Evolutionary conservation across 75 land plant genomes (phyloP), one percentile per base, ranked within the genome.

Genomic region (Pinus albicaulis): DNA sequence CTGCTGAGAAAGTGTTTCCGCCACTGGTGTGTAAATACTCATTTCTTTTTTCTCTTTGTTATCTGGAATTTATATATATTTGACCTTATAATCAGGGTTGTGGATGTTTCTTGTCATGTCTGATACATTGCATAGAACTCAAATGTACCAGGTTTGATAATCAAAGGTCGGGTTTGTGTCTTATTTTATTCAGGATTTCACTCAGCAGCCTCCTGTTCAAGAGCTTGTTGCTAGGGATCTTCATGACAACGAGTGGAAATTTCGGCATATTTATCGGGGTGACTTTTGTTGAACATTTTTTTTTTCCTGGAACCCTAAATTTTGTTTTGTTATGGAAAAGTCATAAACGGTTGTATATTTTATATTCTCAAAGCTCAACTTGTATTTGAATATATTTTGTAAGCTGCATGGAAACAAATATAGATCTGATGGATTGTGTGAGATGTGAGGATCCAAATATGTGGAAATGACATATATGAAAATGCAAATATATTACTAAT

Each of bases 261-360:
- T 95, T 59, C 93, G 98, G 57, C 98, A 95, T 77, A 93, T 95
- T 55, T 95, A 89, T 76, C 82, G 96, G 56, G 98, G 98, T 91
- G 81, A 63, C 75, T 76, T 73, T 44, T 24, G 53, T 59, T 59
- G 61, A 59, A 59, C 23, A 22, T 59, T 59, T 1, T 20, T 1
- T 20, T 59, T 59, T 48, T 48, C 2, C 12, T 8, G 53, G 53
- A 26, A 0, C 12, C 53, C 53, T 48, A 48, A 44, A 44, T 7
- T 44, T 44, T 44, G 52, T 44, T 48, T 12, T 48, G 53, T 48
- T 10, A 48, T 48, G 53, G 53, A 48, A 48, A 48, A 48, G 53
- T 48, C 53, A 48, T 48, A 48, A 48, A 10, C 10, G 13, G 53
- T 48, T 48, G 53, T 48, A 48, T 48, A 10, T 10, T 48, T 48